phyloP scores from a whole-genome alignment of 345 rosid genomes.

The Hibiscus mutabilis region DNA sequence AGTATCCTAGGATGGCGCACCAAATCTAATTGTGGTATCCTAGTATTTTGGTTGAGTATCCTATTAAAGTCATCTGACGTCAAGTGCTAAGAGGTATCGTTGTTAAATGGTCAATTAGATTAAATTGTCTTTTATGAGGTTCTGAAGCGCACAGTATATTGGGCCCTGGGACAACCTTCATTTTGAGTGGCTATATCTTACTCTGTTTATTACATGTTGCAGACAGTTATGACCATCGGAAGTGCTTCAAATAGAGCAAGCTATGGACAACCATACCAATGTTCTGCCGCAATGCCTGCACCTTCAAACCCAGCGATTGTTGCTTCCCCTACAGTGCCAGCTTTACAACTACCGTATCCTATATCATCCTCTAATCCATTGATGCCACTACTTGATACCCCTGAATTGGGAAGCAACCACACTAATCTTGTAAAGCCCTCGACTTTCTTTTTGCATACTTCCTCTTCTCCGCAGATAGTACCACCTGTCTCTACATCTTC shows the following conservation, averaged over 20 bases:
- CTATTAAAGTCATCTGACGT: too few species aligned
- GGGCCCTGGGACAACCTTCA: background rate
- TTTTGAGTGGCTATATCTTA: conserved; percentile 2
- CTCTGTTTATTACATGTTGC: conserved; percentile 26
- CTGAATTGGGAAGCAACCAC: conserved; percentile 34
- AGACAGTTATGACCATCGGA: conserved; percentile 62
- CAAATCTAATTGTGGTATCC: background rate
- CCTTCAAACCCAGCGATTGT: conserved; percentile 36
- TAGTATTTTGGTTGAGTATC: too few species aligned
- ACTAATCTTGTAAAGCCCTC: conserved; percentile 71
- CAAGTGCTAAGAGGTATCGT: background rate
- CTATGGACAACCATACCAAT: conserved; percentile 43
- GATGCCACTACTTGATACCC: conserved; percentile 39
- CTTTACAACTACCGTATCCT: conserved; percentile 43
- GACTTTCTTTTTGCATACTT: conserved; percentile 48
- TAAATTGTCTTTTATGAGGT: too few species aligned
- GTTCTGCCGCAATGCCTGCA: conserved; percentile 33
- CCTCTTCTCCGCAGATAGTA: conserved; percentile 32
- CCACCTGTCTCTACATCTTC: conserved; percentile 23
- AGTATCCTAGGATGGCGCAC: background rate
- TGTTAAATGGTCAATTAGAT: background rate
- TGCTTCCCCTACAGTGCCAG: conserved; percentile 32
- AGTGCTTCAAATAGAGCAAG: conserved; percentile 31
- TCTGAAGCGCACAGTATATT: background rate
- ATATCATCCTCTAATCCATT: conserved; percentile 40